phyloP scores from a whole-genome alignment of 2,329 filamentous ascomycete species.

The Pseudogymnoascus sp. region DNA sequence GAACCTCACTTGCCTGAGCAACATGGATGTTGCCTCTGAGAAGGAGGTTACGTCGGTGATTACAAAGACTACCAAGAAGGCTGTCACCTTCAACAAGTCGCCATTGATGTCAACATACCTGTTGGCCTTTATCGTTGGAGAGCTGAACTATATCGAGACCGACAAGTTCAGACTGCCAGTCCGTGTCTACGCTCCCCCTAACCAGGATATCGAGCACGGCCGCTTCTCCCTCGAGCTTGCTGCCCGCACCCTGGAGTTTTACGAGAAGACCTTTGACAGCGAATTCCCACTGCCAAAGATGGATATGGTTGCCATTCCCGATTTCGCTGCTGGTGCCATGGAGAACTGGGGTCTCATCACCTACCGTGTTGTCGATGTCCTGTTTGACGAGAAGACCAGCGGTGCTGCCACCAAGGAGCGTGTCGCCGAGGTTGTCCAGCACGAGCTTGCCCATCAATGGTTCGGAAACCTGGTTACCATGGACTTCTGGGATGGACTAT shows the following conservation, averaged over 20 bases:
- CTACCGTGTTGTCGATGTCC: slow-evolving; percentile 83
- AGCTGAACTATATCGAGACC: slow-evolving; percentile 89
- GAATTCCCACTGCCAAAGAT: slow-evolving; percentile 86
- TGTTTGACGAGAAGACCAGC: slow-evolving; percentile 86
- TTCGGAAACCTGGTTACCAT: slow-evolving; percentile 97
- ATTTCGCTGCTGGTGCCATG: slow-evolving; percentile 94
- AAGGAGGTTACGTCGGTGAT: slow-evolving; percentile 61
- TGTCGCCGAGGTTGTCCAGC: slow-evolving; percentile 91
- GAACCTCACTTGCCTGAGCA: slow-evolving; percentile 83
- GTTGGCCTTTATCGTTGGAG: slow-evolving; percentile 85
- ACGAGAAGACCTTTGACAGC: slow-evolving; percentile 88
- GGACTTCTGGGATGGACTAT: slow-evolving; percentile 97
- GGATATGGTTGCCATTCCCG: slow-evolving; percentile 93
- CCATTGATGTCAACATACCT: slow-evolving; percentile 96
- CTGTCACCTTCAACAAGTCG: slow-evolving; percentile 85
- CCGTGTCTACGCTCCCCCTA: slow-evolving; percentile 86
- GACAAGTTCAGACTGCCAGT: slow-evolving; percentile 87
- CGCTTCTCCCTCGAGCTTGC: slow-evolving; percentile 85
- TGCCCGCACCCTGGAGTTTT: slow-evolving; percentile 83
- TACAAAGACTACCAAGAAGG: slow-evolving; percentile 63
- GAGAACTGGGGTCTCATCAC: slow-evolving; percentile 98
- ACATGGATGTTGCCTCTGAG: slow-evolving; percentile 88
- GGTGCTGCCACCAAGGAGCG: slow-evolving; percentile 85
- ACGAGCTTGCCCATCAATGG: slow-evolving; percentile 96
- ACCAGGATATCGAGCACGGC: slow-evolving; percentile 83